Evolutionary conservation across 2,329 filamentous ascomycete species (phyloP).

Genomic region (Exophiala spinifera): DNA sequence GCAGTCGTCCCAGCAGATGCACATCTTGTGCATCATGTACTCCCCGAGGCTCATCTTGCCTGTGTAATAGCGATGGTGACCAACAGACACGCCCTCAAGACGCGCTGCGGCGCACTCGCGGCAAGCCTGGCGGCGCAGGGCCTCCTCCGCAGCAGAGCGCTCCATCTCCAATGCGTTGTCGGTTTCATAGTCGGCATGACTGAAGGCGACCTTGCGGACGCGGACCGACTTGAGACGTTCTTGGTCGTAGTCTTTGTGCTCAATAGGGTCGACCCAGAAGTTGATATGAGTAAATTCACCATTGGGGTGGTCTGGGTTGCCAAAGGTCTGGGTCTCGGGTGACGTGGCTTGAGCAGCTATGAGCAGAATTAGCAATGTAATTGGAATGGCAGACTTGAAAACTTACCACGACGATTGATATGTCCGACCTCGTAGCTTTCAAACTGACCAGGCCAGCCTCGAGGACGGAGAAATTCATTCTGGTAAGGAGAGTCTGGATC

Average conservation of each 20-base stretch:
- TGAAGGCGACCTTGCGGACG: constrained; percentile 7
- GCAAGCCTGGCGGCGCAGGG: constrained; percentile 22
- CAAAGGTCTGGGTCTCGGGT: constrained; percentile 4
- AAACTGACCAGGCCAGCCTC: constrained; percentile 22
- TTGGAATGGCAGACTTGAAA: neutral
- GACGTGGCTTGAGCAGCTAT: neutral
- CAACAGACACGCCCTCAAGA: constrained; percentile 24
- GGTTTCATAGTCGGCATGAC: constrained; percentile 8
- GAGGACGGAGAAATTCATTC: constrained; percentile 4
- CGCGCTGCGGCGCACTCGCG: constrained; percentile 24
- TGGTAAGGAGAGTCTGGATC: neutral
- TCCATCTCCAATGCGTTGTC: constrained; percentile 2
- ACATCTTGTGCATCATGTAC: constrained; percentile 23
- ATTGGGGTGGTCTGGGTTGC: constrained; percentile 21
- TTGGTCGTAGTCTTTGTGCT: constrained; percentile 13
- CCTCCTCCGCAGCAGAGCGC: constrained; percentile 13
- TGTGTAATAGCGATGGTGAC: constrained; percentile 26
- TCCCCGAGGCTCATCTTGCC: constrained; percentile 28
- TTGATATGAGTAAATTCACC: constrained; percentile 19
- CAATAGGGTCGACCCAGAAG: constrained; percentile 18
- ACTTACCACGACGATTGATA: constrained; percentile 3
- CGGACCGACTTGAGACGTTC: constrained; percentile 10
- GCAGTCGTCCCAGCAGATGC: constrained; percentile 28
- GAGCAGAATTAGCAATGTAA: neutral
- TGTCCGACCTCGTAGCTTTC: constrained; percentile 16